Conservation (phyloP, 2,329 filamentous ascomycete genomes). For the Colletotrichum siamense region DNA sequence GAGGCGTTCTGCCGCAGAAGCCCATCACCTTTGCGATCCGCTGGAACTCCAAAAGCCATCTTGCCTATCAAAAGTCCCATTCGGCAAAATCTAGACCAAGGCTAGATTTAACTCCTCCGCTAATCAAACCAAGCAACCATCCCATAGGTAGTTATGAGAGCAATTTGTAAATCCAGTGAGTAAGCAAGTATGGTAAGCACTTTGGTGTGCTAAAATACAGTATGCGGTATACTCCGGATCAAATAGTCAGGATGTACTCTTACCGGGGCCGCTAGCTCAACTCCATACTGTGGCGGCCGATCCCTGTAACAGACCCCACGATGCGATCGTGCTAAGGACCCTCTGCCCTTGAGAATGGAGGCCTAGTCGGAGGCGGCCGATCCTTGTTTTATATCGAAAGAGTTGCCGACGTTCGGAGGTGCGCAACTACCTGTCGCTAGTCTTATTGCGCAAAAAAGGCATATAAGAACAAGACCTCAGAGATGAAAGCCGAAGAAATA, state of each 20-base stretch:
- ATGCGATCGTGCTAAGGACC: neutral
- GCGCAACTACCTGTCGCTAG: too few species aligned
- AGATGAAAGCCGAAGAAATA: too few species aligned
- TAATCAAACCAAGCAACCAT: neutral
- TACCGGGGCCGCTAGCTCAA: neutral
- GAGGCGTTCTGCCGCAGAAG: neutral
- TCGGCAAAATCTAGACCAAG: neutral
- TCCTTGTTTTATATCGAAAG: neutral
- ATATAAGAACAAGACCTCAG: neutral
- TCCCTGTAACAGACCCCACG: neutral
- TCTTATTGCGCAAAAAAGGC: neutral
- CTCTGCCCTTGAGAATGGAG: neutral
- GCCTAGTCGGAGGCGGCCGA: neutral
- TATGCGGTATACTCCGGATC: neutral
- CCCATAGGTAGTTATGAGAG: neutral
- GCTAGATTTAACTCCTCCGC: neutral
- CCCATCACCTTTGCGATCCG: accelerated
- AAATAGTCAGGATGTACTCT: neutral
- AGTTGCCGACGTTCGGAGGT: accelerated
- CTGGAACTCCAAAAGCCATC: neutral
- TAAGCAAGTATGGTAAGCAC: neutral
- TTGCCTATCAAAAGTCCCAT: neutral
- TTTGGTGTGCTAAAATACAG: neutral
- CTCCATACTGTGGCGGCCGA: neutral
- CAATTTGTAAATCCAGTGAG: neutral